Percentiles rank a stretch among this genome's conserved stretches.
phyloP scores from a whole-genome alignment of 2,329 filamentous ascomycete genomes.

The Diaporthe ilicicola region DNA sequence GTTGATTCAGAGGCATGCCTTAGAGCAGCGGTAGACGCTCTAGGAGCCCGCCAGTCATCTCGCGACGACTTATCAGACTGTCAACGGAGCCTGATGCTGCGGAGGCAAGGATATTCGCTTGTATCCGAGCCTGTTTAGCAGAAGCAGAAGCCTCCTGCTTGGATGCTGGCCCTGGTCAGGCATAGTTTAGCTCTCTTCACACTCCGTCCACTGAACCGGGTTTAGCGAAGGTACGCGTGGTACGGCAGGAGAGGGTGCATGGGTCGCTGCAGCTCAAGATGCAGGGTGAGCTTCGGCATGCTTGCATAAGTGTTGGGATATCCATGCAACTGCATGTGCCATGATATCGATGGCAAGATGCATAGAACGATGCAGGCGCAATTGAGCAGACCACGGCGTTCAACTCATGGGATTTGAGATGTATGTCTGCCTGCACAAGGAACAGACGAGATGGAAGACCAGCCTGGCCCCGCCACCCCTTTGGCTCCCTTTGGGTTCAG shows the following conservation, averaged over 20 bases:
- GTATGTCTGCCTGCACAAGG: neutral
- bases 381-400: neutral
- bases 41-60: constrained; percentile 30
- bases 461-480: neutral
- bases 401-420: too few relatives aligned
- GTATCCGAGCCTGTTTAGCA: constrained; percentile 2
- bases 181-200: constrained; percentile 20
- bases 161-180: constrained; percentile 9
- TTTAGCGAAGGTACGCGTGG: constrained; percentile 22
- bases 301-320: neutral
- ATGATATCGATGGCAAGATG: neutral
- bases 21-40: neutral
- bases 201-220: constrained; percentile 13
- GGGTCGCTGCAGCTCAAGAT: constrained; percentile 1
- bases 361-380: neutral
- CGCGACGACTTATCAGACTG: constrained; percentile 32
- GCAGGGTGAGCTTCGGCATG: neutral
- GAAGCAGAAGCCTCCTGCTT: neutral
- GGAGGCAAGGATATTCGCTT: constrained; percentile 17
- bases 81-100: constrained; percentile 18
- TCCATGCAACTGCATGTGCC: neutral
- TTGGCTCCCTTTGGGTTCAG: neutral
- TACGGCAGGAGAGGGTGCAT: neutral
- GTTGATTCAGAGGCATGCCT: constrained; percentile 4
- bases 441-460: neutral